Conservation (phyloP, 2,329 filamentous ascomycete genomes). For the Penicillium oxalicum region DNA sequence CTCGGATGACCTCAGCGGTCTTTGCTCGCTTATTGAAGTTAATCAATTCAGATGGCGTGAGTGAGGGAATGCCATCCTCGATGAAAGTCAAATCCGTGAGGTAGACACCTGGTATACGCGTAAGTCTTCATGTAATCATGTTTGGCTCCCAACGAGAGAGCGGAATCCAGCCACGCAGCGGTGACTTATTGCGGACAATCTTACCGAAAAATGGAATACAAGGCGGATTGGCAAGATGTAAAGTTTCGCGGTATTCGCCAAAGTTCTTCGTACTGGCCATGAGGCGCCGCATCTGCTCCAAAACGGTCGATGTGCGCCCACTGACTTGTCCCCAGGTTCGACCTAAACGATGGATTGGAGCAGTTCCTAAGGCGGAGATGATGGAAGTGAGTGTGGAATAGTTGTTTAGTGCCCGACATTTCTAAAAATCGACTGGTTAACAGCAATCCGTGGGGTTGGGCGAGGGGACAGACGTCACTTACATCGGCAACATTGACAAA, state of each 20-base stretch:
- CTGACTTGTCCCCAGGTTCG: constrained; percentile 93
- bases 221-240: constrained; percentile 88
- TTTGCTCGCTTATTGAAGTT: constrained; percentile 98
- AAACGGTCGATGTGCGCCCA: constrained; percentile 67
- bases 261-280: constrained; percentile 99
- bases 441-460: background rate
- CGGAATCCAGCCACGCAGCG: too few species aligned
- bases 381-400: constrained; percentile 97
- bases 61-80: constrained; percentile 92
- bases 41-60: constrained; percentile 94
- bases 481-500: constrained; percentile 96
- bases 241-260: constrained; percentile 85
- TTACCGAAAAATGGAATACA: constrained; percentile 97
- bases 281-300: constrained; percentile 87
- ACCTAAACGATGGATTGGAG: constrained; percentile 87
- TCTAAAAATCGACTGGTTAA: constrained; percentile 48
- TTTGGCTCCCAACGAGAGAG: too few species aligned
- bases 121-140: constrained; percentile 4
- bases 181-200: constrained; percentile 15
- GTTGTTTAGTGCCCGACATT: constrained; percentile 90
- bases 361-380: constrained; percentile 89
- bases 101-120: constrained; percentile 67
- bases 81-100: constrained; percentile 97
- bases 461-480: constrained; percentile 19
- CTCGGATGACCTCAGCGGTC: constrained; percentile 95